Conservation (phyloP, 2,329 filamentous ascomycete genomes). For the Pseudocercospora pini-densiflorae region DNA sequence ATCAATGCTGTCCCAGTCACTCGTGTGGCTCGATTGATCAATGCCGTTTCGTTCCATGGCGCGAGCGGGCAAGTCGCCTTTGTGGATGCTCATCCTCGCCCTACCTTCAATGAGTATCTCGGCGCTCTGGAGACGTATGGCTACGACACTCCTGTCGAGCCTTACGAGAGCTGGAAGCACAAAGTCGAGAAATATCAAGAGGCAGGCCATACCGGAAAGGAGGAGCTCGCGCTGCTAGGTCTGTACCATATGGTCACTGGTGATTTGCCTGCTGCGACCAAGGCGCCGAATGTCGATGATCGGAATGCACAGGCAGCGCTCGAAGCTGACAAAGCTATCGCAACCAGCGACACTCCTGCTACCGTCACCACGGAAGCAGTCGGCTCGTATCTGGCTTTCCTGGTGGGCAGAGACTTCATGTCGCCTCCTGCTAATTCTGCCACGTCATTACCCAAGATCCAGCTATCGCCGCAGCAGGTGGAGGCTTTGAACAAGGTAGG, state of each 20-base stretch:
- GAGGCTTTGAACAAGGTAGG: constrained; percentile 58
- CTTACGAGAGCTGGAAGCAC: constrained; percentile 71
- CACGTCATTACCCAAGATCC: constrained; percentile 48
- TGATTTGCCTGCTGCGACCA: constrained; percentile 71
- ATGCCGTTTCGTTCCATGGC: constrained; percentile 70
- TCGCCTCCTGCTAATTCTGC: constrained; percentile 45
- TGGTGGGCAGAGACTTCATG: constrained; percentile 68
- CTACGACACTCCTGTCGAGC: constrained; percentile 68
- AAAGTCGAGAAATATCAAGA: constrained; percentile 71
- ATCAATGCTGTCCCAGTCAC: constrained; percentile 88
- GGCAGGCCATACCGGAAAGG: constrained; percentile 60
- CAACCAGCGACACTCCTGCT: constrained; percentile 54
- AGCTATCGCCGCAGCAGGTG: constrained; percentile 53
- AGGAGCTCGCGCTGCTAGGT: constrained; percentile 74
- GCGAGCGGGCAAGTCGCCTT: constrained; percentile 63
- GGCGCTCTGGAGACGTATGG: constrained; percentile 72
- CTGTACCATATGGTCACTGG: constrained; percentile 74
- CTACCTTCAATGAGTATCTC: constrained; percentile 80
- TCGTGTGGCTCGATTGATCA: constrained; percentile 80
- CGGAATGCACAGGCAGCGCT: constrained; percentile 68
- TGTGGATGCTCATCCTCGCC: constrained; percentile 77
- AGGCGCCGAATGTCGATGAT: constrained; percentile 76
- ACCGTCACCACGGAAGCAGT: constrained; percentile 65
- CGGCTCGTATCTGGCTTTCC: constrained; percentile 66
- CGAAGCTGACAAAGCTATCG: constrained; percentile 64